Evolutionary conservation across 1,139 yeast genomes (phyloP).

Genomic region (Kodamaea arcana): DNA sequence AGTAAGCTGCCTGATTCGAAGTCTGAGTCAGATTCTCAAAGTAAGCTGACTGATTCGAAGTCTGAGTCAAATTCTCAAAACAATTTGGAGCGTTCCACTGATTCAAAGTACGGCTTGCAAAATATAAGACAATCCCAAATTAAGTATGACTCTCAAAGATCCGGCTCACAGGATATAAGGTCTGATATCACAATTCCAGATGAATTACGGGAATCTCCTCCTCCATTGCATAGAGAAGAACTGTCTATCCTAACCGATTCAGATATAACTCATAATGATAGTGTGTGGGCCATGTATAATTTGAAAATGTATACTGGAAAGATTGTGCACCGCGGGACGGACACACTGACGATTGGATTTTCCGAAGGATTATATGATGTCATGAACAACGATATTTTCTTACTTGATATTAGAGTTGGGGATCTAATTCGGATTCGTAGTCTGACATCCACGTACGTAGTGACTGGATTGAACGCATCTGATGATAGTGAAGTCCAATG

Average conservation of each 20-base stretch:
- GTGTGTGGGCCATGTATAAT: slow-evolving; percentile 38
- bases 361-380: slow-evolving; percentile 29
- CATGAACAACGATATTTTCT: slow-evolving; percentile 26
- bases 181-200: slow-evolving; percentile 6
- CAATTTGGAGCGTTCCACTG: too few species aligned
- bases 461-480: slow-evolving; percentile 39
- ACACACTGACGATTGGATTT: slow-evolving; percentile 29
- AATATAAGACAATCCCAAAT: too few species aligned
- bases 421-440: slow-evolving; percentile 22
- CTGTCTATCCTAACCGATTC: slow-evolving; percentile 16
- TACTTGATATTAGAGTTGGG: slow-evolving; percentile 36
- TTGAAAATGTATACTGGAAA: slow-evolving; percentile 36
- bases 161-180: too few species aligned
- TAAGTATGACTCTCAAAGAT: too few species aligned
- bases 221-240: slow-evolving; percentile 18
- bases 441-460: slow-evolving; percentile 25
- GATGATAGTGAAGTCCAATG: slow-evolving; percentile 35
- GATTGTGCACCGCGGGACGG: slow-evolving; percentile 17
- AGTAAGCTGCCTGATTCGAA: too few species aligned
- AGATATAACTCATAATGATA: slow-evolving; percentile 16
- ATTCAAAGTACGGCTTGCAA: too few species aligned
- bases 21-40: too few species aligned
- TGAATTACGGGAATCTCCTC: background rate
- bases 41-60: too few species aligned
- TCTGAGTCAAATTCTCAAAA: too few species aligned